Evolutionary conservation across 306 rosid genomes (phyloP).

Genomic region (Lathyrus tuberosus): DNA sequence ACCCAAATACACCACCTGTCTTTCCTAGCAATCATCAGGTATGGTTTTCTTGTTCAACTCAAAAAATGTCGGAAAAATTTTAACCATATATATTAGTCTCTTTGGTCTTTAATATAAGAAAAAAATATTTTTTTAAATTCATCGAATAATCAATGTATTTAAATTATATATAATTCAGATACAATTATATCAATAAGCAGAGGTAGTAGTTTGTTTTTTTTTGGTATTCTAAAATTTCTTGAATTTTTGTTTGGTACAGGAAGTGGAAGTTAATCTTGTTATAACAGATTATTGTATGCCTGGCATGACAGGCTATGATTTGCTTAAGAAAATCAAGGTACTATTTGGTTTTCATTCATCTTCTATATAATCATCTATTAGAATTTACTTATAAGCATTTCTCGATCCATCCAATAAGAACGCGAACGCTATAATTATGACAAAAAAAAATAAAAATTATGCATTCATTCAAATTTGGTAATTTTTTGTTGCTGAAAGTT

Average conservation of each 20-base stretch:
- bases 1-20: slow-evolving; percentile 52
- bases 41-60: slow-evolving; percentile 33
- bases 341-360: slow-evolving; percentile 34
- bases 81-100: too few species aligned
- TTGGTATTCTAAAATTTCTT: slow-evolving; percentile 37
- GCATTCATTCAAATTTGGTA: slow-evolving; percentile 38
- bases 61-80: slow-evolving; percentile 1
- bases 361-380: too few species aligned
- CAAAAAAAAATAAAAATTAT: slow-evolving; percentile 1
- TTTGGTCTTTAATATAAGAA: too few species aligned
- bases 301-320: slow-evolving; percentile 98
- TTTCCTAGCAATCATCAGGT: slow-evolving; percentile 66
- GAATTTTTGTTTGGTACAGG: slow-evolving; percentile 53
- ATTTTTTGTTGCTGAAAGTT: background rate
- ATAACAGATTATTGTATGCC: slow-evolving; percentile 98
- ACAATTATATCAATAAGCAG: too few species aligned
- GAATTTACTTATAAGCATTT: too few species aligned
- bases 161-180: too few species aligned
- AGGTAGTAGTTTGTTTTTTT: slow-evolving; percentile 16
- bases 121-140: too few species aligned
- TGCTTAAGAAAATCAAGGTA: slow-evolving; percentile 93
- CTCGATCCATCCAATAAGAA: too few species aligned
- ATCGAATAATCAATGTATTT: too few species aligned
- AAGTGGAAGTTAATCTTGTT: slow-evolving; percentile 84
- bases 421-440: background rate